A percentile compares a stretch with the other conserved stretches of the same genome.
Evolutionary conservation across 805 yeast species (phyloP).

Genomic region (Saturnispora sekii): DNA sequence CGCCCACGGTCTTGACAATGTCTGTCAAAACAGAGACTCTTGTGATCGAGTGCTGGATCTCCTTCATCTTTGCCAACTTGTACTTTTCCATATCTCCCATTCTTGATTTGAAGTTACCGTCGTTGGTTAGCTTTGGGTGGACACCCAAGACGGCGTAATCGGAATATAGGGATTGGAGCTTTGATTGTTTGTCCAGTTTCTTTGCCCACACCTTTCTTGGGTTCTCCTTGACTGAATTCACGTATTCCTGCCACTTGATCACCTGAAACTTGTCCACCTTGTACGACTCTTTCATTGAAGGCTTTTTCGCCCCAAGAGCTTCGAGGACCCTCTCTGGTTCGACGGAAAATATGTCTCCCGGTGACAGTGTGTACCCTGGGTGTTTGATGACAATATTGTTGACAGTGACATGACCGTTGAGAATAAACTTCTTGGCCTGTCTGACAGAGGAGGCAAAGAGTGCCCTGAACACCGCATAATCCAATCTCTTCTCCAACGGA

Average conservation of each 20-base stretch:
- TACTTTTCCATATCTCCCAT: slow-evolving; percentile 17
- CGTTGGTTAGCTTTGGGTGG: slow-evolving; percentile 14
- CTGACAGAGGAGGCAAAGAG: slow-evolving; percentile 89
- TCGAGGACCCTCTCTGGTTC: slow-evolving; percentile 75
- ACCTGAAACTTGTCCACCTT: slow-evolving; percentile 66
- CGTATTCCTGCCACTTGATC: slow-evolving; percentile 64
- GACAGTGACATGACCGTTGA: slow-evolving; percentile 73
- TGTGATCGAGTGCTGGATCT: slow-evolving; percentile 28
- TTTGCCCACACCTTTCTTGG: slow-evolving; percentile 51
- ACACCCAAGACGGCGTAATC: slow-evolving; percentile 17
- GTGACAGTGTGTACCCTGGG: slow-evolving; percentile 66
- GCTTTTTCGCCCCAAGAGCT: slow-evolving; percentile 82
- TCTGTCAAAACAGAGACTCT: slow-evolving; percentile 38
- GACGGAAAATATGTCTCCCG: slow-evolving; percentile 84
- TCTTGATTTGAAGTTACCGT: slow-evolving; percentile 18
- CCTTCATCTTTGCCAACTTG: slow-evolving; percentile 30
- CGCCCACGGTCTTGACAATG: slow-evolving; percentile 27
- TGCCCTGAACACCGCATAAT: slow-evolving; percentile 81
- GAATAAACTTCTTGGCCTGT: slow-evolving; percentile 85
- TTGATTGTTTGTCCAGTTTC: slow-evolving; percentile 35
- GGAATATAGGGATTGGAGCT: slow-evolving; percentile 26
- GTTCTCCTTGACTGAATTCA: slow-evolving; percentile 44
- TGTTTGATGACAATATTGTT: slow-evolving; percentile 73
- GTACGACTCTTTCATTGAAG: slow-evolving; percentile 57
- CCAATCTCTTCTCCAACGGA: slow-evolving; percentile 78